A percentile compares a stretch with the other conserved stretches of the same genome.
Conservation (phyloP, 257 asterid genomes). For the Solanum peruvianum region DNA sequence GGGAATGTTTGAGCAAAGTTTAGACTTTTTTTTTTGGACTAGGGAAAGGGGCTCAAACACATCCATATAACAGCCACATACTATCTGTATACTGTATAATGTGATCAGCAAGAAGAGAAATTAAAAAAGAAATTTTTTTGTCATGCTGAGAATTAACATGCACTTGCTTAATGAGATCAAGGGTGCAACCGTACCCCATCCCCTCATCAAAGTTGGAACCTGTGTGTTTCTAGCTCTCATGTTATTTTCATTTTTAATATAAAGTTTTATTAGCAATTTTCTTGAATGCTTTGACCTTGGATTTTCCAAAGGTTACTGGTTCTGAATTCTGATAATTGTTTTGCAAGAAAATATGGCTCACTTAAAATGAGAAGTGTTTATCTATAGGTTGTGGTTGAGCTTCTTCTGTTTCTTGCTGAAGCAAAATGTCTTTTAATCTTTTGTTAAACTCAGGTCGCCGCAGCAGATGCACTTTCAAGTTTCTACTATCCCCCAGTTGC, state of each 20-base stretch:
- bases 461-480: conserved; percentile 70
- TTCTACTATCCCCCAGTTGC: conserved; percentile 96
- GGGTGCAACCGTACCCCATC: not conserved
- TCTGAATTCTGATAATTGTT: not conserved
- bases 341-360: not conserved
- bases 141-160: not conserved
- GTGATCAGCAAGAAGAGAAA: not conserved
- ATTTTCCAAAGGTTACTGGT: not conserved
- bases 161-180: not conserved
- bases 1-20: not conserved
- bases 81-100: not conserved
- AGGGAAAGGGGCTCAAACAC: not conserved
- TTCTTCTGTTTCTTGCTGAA: not conserved
- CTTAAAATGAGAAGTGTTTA: not conserved
- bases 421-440: not conserved
- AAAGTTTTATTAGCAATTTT: not conserved
- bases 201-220: not conserved
- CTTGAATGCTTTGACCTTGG: not conserved
- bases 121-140: not conserved
- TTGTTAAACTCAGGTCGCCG: conserved; percentile 37
- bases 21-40: not conserved
- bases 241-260: not conserved
- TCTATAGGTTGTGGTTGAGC: not conserved
- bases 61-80: not conserved
- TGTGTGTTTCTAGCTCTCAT: not conserved